A percentile compares a stretch with the other conserved stretches of the same genome.
Evolutionary conservation across 2,329 filamentous ascomycete species (phyloP).

Genomic region (Tolypocladium album): DNA sequence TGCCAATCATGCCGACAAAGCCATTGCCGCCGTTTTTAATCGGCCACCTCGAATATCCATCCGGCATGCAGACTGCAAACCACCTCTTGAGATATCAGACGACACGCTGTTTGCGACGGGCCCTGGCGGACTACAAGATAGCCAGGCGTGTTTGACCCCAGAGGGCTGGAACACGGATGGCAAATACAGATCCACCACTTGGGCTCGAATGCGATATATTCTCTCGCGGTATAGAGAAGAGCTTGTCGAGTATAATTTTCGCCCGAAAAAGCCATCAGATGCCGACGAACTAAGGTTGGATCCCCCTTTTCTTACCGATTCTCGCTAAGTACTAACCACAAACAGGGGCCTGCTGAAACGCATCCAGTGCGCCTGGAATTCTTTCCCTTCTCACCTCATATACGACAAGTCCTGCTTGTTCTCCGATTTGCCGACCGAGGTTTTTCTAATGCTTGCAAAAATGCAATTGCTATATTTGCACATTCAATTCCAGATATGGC

Average conservation of each 20-base stretch:
- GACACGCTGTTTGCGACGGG: neutral
- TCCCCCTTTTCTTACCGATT: neutral
- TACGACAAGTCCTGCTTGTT: neutral
- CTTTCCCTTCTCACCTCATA: neutral
- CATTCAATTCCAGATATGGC: neutral
- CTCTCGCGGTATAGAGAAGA: neutral
- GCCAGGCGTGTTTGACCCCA: neutral
- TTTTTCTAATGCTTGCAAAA: neutral
- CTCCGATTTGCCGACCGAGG: neutral
- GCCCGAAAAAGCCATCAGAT: neutral
- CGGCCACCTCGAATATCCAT: neutral
- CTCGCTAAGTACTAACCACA: neutral
- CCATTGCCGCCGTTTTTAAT: neutral
- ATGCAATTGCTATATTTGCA: neutral
- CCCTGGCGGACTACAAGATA: neutral
- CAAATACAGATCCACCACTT: neutral
- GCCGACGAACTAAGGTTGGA: neutral
- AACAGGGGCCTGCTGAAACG: neutral
- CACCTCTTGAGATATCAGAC: neutral
- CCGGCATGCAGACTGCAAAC: neutral
- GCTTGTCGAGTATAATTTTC: neutral
- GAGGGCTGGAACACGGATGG: neutral
- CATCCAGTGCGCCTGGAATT: neutral
- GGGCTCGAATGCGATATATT: neutral
- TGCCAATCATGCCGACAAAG: neutral